These are phyloP conservation scores for Sedum album DNA, from an alignment of 164 flowering plant species.

Conservation along the genomic window DNA sequence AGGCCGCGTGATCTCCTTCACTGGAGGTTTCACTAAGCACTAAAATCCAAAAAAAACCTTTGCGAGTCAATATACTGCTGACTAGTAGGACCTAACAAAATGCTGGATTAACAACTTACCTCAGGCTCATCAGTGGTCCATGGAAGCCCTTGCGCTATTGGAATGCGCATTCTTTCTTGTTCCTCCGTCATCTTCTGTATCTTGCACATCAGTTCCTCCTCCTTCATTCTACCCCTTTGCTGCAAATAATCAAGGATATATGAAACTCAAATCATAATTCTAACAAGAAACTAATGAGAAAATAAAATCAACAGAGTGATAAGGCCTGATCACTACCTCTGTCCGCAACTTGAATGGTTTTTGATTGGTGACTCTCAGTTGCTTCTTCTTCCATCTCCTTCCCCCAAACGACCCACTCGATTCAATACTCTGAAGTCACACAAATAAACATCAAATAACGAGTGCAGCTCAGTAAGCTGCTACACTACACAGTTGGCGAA, in stretches of 20 bases:
- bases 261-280: background rate
- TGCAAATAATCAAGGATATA: slow-evolving; percentile 19
- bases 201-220: slow-evolving; percentile 75
- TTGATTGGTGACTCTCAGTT: slow-evolving; percentile 49
- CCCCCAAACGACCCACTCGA: slow-evolving; percentile 50
- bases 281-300: too few species aligned
- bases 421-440: slow-evolving; percentile 49
- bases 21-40: slow-evolving; percentile 74
- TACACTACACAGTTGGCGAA: background rate
- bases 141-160: slow-evolving; percentile 94
- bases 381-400: slow-evolving; percentile 59
- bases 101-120: slow-evolving; percentile 25
- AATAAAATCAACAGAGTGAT: background rate
- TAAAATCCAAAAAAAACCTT: slow-evolving; percentile 15
- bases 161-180: slow-evolving; percentile 71
- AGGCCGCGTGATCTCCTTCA: slow-evolving; percentile 72
- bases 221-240: slow-evolving; percentile 77
- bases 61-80: background rate
- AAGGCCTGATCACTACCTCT: slow-evolving; percentile 35
- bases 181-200: slow-evolving; percentile 60
- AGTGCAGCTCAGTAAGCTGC: slow-evolving; percentile 2
- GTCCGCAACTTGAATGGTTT: slow-evolving; percentile 87
- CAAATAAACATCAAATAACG: background rate
- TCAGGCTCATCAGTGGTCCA: slow-evolving; percentile 99
- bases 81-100: background rate